Percentiles rank a stretch among this genome's conserved stretches.
Evolutionary conservation across 2,329 filamentous ascomycete genomes (phyloP).

Genomic region (Pestalotiopsis sp.): DNA sequence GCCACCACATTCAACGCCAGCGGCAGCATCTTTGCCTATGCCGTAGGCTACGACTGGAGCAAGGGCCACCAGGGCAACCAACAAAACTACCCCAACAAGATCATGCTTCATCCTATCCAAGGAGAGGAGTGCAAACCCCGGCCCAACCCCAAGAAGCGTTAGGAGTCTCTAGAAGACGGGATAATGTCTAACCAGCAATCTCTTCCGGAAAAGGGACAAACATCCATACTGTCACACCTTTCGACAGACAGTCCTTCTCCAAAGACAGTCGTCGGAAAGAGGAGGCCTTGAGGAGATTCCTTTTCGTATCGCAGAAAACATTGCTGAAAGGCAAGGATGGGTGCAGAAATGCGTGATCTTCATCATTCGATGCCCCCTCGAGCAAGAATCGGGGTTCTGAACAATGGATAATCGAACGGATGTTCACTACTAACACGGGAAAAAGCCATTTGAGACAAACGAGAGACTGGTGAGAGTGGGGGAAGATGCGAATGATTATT

Average conservation of each 20-base stretch:
- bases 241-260: too few relatives aligned
- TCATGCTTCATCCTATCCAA: slow-evolving; percentile 80
- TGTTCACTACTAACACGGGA: too few relatives aligned
- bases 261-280: too few relatives aligned
- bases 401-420: too few relatives aligned
- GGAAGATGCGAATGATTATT: background rate
- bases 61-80: slow-evolving; percentile 91
- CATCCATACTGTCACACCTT: too few relatives aligned
- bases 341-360: too few relatives aligned
- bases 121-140: slow-evolving; percentile 65
- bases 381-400: too few relatives aligned
- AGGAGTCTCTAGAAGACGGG: slow-evolving; percentile 24
- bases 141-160: slow-evolving; percentile 63
- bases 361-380: too few relatives aligned
- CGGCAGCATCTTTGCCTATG: slow-evolving; percentile 85
- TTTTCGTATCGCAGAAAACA: background rate
- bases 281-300: background rate
- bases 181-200: background rate
- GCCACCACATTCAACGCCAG: slow-evolving; percentile 88
- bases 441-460: too few relatives aligned
- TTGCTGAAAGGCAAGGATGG: background rate
- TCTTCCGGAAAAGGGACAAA: background rate
- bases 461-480: background rate
- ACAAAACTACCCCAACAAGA: slow-evolving; percentile 73
- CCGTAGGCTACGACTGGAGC: slow-evolving; percentile 96